These are phyloP conservation scores for Chamaecrista fasciculata DNA, from an alignment of 306 rosid species.

Conservation along the genomic window DNA sequence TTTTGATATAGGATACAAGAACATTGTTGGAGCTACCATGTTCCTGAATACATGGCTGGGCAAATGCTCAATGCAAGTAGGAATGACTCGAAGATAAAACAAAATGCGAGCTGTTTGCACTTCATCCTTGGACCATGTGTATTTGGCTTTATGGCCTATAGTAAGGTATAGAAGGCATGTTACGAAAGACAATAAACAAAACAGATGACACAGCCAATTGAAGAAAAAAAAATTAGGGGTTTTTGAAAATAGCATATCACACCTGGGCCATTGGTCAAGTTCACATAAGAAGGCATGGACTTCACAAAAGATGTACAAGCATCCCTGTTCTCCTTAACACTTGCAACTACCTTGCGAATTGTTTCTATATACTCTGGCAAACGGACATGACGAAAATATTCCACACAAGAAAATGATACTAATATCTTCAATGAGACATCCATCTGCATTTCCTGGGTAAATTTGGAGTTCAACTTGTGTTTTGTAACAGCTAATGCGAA, in stretches of 20 bases:
- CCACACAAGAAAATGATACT: slow-evolving; percentile 79
- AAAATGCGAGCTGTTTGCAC: slow-evolving; percentile 87
- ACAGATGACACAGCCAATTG: not conserved
- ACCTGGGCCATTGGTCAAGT: slow-evolving; percentile 77
- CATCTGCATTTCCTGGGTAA: slow-evolving; percentile 46
- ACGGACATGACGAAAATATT: slow-evolving; percentile 86
- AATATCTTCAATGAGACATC: slow-evolving; percentile 62
- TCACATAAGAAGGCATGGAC: slow-evolving; percentile 73
- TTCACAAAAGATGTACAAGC: slow-evolving; percentile 61
- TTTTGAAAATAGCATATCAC: slow-evolving; percentile 6
- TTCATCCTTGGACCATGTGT: slow-evolving; percentile 74
- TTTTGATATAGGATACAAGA: slow-evolving; percentile 77
- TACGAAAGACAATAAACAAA: not conserved
- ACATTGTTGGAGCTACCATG: slow-evolving; percentile 70
- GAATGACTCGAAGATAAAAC: slow-evolving; percentile 77
- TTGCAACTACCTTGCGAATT: slow-evolving; percentile 69
- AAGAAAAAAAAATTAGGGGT: not conserved
- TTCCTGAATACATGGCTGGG: slow-evolving; percentile 59
- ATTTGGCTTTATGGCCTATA: slow-evolving; percentile 43
- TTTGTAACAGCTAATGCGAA: slow-evolving; percentile 82
- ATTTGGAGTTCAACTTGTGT: slow-evolving; percentile 56
- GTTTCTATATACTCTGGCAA: slow-evolving; percentile 89
- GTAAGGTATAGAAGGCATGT: slow-evolving; percentile 36
- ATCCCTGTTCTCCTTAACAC: slow-evolving; percentile 73
- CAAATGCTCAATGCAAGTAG: slow-evolving; percentile 70